These are phyloP conservation scores for Termitomyces sp. DNA, from an alignment of 1,284 basidiomycete genomes.

Conservation along the genomic window DNA sequence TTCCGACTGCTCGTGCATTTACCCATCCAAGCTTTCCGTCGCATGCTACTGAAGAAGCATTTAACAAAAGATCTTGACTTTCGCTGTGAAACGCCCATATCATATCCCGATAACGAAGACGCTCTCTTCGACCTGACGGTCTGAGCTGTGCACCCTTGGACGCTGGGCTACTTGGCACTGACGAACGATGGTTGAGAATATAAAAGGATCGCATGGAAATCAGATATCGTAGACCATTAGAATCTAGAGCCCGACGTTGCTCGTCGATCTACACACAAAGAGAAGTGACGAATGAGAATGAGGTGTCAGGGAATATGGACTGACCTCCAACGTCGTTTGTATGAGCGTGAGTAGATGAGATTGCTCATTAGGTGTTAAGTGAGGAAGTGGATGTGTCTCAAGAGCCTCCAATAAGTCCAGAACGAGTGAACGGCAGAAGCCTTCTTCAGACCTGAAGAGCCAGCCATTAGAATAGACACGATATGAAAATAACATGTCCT, in stretches of 20 bases:
- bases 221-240: conserved; percentile 86
- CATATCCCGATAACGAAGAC: conserved; percentile 86
- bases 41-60: conserved; percentile 67
- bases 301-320: conserved; percentile 15
- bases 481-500: conserved; percentile 29
- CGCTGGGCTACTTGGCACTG: conserved; percentile 40
- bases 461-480: not conserved
- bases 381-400: conserved; percentile 59
- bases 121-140: conserved; percentile 52
- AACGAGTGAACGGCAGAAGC: conserved; percentile 61
- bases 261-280: conserved; percentile 64
- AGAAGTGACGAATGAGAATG: conserved; percentile 4
- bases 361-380: conserved; percentile 73
- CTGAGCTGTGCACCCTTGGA: conserved; percentile 35
- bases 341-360: conserved; percentile 77
- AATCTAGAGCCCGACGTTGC: conserved; percentile 80
- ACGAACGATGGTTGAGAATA: conserved; percentile 63
- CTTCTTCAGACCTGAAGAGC: conserved; percentile 40
- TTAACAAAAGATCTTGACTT: conserved; percentile 79
- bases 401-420: conserved; percentile 60
- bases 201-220: conserved; percentile 84
- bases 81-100: conserved; percentile 95
- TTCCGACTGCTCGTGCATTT: conserved; percentile 80
- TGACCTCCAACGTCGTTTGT: conserved; percentile 82
- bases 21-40: conserved; percentile 83